These are phyloP conservation scores for Grosmannia clavigera DNA, from an alignment of 2,329 filamentous ascomycete species.

Conservation along the genomic window DNA sequence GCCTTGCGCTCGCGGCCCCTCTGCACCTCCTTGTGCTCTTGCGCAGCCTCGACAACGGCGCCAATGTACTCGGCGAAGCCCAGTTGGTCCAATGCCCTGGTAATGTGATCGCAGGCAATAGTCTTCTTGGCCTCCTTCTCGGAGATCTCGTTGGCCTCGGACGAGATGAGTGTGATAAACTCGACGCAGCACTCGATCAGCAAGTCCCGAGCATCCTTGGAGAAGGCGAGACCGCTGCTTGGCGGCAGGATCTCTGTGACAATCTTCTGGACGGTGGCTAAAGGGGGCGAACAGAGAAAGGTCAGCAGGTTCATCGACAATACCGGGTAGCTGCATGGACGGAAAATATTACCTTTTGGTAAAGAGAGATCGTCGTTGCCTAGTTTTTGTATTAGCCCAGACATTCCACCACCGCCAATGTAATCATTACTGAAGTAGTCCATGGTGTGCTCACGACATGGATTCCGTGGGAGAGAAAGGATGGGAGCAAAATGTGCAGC, in stretches of 20 bases:
- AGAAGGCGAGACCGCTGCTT: constrained; percentile 67
- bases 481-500: constrained; percentile 7
- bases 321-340: neutral
- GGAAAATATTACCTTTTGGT: constrained; percentile 41
- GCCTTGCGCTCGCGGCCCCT: constrained; percentile 95
- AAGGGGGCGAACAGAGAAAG: neutral
- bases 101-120: constrained; percentile 95
- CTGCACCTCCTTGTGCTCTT: constrained; percentile 83
- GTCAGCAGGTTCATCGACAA: constrained; percentile 11
- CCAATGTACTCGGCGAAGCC: constrained; percentile 89
- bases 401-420: neutral
- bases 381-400: constrained; percentile 25
- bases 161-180: constrained; percentile 97
- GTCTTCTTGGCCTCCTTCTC: constrained; percentile 99
- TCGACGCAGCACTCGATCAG: constrained; percentile 98
- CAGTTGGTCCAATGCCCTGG: constrained; percentile 81
- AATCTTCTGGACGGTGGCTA: constrained; percentile 67
- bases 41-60: constrained; percentile 74
- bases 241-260: constrained; percentile 84
- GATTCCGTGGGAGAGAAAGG: neutral
- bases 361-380: constrained; percentile 52
- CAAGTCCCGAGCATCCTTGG: constrained; percentile 88
- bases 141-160: constrained; percentile 95
- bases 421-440: neutral
- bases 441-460: neutral